Base-by-base conservation (phyloP, 2,329 filamentous ascomycete genomes). In the Penicillium crustosum region DNA sequence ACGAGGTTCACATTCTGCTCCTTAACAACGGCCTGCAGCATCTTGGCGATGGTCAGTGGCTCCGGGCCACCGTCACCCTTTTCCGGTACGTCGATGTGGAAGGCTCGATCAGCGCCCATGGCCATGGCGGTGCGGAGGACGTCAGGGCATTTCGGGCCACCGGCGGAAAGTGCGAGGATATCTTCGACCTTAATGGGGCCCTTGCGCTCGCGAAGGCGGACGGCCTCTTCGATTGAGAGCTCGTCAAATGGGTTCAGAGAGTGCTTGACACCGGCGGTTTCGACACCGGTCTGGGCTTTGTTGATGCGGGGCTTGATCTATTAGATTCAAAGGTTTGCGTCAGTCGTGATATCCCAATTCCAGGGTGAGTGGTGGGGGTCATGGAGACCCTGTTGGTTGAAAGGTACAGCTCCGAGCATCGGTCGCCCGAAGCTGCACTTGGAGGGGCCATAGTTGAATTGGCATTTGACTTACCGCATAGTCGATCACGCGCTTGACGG, bases 211-310 rank as follows among this genome's bases (percentile, higher is more conserved):
- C 94, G 93, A 73, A 99, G 89, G 41, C 91, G 91, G 51, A 97
- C 90, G 51, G 93, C 91, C 81, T 97, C 94, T 80, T 99, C 94
- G 76, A 99, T 87, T 43, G 92, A 95, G 71, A 99, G 90, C 78
- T 99, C 94, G 82, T 99, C 94, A 79, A 99, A 99, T 21, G 94
- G 94, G 83, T 97, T 99, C 86, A 99, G 93, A 75, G 89, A 93
- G 84, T 97, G 93, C 80, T 97, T 97, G 72, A 97, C 92, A 67
- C 90, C 90, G 64, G 88, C 83, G 55, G 90, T 96, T 79, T 97
- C 93, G 78, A 99, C 89, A 73, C 87, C 93, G 61, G 93, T 97
- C 78, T 86, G 82, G 64, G 86, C 75, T 67, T 86, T 86, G 80
- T 88, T 89, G 72, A 89, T 85, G 65, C 86, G 85, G 53, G 86